These are phyloP conservation scores for Fomes fomentarius DNA, from an alignment of 1,284 basidiomycete species.

Conservation along the genomic window DNA sequence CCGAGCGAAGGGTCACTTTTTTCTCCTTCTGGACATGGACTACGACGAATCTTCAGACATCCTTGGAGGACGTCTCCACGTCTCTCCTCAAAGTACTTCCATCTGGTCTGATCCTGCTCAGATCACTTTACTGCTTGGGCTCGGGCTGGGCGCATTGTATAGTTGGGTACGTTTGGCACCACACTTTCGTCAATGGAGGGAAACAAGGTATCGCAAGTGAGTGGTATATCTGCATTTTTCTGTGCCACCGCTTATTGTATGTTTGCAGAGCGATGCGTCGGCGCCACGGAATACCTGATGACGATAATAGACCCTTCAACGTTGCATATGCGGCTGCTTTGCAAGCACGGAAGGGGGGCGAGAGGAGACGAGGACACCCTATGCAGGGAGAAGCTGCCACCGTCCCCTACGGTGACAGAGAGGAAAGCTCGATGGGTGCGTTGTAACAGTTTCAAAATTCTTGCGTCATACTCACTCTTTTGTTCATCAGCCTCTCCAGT, in stretches of 20 bases:
- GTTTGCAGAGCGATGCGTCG: conserved; percentile 57
- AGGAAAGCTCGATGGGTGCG: neutral
- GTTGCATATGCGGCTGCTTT: conserved; percentile 78
- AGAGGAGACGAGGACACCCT: conserved; percentile 7
- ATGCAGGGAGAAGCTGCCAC: neutral
- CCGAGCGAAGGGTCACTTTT: conserved; percentile 1
- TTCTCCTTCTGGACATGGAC: conserved; percentile 13
- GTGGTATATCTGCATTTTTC: conserved; percentile 27
- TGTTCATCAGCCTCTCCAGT: neutral
- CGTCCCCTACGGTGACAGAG: neutral
- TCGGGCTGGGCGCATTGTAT: conserved; percentile 16
- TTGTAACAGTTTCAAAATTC: neutral
- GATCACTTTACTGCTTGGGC: conserved; percentile 22
- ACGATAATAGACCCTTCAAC: conserved; percentile 78
- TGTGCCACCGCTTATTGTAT: conserved; percentile 3
- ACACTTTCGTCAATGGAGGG: conserved; percentile 48
- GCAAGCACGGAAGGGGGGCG: conserved; percentile 47
- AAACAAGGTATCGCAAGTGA: conserved; percentile 62
- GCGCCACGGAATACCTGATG: conserved; percentile 79
- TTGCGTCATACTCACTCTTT: neutral
- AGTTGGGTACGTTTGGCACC: conserved; percentile 29
- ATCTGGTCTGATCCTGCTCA: conserved; percentile 37
- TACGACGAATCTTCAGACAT: conserved; percentile 59
- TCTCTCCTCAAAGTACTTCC: conserved; percentile 38
- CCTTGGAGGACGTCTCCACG: conserved; percentile 56